phyloP scores from a whole-genome alignment of 345 rosid genomes.

The Tarenaya hassleriana region DNA sequence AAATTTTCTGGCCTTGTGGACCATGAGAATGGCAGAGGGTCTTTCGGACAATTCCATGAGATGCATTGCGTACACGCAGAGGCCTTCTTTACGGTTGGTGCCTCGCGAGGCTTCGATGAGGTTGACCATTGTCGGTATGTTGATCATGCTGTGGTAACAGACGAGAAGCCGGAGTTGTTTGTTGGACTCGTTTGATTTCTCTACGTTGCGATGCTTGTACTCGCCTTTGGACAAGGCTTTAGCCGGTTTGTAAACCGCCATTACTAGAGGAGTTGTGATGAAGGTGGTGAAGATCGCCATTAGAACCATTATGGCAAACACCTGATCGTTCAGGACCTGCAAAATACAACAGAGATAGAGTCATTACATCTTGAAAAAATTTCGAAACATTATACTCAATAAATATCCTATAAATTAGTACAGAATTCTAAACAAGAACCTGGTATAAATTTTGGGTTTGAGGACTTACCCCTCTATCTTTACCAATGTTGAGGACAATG shows the following conservation, averaged over 20 bases:
- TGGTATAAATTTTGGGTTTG: neutral
- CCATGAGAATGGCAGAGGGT: conserved; percentile 85
- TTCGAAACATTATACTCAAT: neutral
- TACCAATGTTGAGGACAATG: conserved; percentile 56
- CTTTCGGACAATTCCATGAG: conserved; percentile 92
- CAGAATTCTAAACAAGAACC: neutral
- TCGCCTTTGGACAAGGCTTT: conserved; percentile 27
- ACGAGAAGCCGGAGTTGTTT: conserved; percentile 40
- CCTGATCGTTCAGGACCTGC: conserved; percentile 56
- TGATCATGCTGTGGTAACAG: conserved; percentile 47
- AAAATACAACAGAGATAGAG: neutral
- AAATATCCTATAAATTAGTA: neutral
- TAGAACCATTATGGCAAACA: conserved; percentile 50
- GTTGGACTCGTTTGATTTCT: conserved; percentile 31
- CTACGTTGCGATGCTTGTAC: conserved; percentile 34
- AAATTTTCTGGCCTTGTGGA: conserved; percentile 71
- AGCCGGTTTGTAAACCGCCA: conserved; percentile 56
- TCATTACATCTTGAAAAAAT: too few relatives aligned
- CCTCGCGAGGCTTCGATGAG: conserved; percentile 71
- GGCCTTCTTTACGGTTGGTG: conserved; percentile 52
- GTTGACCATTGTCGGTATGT: conserved; percentile 53
- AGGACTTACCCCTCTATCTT: conserved; percentile 37
- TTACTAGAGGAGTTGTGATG: conserved; percentile 59
- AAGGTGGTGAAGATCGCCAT: conserved; percentile 69
- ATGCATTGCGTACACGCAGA: conserved; percentile 84